A percentile compares a stretch with the other conserved stretches of the same genome.
These are phyloP conservation scores for Didymella lethalis DNA, from an alignment of 2,329 filamentous ascomycete species.

Conservation along the genomic window DNA sequence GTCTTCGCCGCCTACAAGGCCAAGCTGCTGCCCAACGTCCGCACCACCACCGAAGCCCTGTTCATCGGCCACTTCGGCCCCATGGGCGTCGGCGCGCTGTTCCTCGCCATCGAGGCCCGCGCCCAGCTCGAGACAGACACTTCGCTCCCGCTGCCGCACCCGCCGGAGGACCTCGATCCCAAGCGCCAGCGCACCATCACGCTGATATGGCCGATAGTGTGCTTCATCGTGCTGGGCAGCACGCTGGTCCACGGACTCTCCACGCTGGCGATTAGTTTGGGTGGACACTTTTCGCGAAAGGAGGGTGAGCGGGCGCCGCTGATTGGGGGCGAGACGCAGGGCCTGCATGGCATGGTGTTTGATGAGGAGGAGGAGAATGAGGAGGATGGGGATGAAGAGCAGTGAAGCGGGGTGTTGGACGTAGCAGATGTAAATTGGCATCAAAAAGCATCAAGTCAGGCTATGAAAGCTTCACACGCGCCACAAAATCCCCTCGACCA, in stretches of 20 bases:
- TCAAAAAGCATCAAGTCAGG: no score
- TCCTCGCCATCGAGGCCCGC: conserved; percentile 64
- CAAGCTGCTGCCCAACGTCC: conserved; percentile 55
- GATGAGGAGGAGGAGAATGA: conserved; percentile 44
- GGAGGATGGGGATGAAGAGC: conserved; percentile 47
- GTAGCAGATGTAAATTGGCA: no score
- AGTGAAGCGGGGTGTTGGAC: no score
- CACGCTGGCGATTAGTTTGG: conserved; percentile 60
- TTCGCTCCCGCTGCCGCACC: conserved; percentile 55
- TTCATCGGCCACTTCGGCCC: conserved; percentile 66
- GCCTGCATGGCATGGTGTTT: conserved; percentile 60
- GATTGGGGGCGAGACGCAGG: conserved; percentile 60
- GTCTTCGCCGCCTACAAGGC: conserved; percentile 58
- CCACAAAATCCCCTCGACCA: no score
- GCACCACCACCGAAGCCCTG: conserved; percentile 60
- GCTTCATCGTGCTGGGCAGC: conserved; percentile 62
- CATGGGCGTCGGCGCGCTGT: conserved; percentile 65
- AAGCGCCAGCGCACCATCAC: conserved; percentile 52
- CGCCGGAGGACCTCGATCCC: conserved; percentile 49
- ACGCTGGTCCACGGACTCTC: conserved; percentile 64
- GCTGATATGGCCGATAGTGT: conserved; percentile 63
- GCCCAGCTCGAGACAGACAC: conserved; percentile 61
- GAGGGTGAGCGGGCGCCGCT: conserved; percentile 60
- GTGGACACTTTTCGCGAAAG: conserved; percentile 56
- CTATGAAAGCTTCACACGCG: no score